Percentiles rank a stretch among this genome's conserved stretches.
Conservation (phyloP, 2,329 filamentous ascomycete genomes). For the Calonectria montana region DNA sequence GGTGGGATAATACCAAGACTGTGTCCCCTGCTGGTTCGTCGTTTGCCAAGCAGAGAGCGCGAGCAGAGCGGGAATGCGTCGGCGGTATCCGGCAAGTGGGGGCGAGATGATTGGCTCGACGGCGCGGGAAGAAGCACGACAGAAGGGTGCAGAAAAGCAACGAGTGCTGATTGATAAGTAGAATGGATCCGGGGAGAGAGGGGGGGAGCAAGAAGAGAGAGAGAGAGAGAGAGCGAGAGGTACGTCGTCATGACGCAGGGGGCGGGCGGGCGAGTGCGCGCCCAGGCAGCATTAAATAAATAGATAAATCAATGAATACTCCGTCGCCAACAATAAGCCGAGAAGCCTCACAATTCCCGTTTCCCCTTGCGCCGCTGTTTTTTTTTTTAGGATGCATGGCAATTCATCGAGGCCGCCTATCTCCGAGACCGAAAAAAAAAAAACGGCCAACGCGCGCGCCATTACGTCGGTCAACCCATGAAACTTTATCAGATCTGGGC, state of each 20-base stretch:
- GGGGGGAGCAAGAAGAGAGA: too few relatives aligned
- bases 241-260: not conserved
- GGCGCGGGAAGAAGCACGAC: not conserved
- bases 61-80: not conserved
- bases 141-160: constrained; percentile 4
- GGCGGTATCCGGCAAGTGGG: constrained; percentile 11
- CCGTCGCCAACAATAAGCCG: constrained; percentile 3
- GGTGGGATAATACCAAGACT: constrained; percentile 7
- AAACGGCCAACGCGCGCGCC: not conserved
- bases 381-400: not conserved
- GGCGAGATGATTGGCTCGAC: constrained; percentile 12
- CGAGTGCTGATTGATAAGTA: constrained; percentile 34
- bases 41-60: not conserved
- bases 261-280: not conserved
- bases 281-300: constrained; percentile 20
- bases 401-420: constrained; percentile 24
- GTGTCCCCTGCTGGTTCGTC: not conserved
- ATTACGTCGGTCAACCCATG: constrained; percentile 13
- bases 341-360: not conserved
- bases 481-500: constrained; percentile 12
- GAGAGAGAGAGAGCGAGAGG: too few relatives aligned
- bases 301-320: not conserved
- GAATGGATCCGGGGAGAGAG: too few relatives aligned
- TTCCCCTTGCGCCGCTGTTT: not conserved
- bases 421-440: constrained; percentile 28